Evolutionary conservation across 257 asterid species (phyloP), one percentile per base, ranked within the genome.

Genomic region (Mitragyna speciosa): DNA sequence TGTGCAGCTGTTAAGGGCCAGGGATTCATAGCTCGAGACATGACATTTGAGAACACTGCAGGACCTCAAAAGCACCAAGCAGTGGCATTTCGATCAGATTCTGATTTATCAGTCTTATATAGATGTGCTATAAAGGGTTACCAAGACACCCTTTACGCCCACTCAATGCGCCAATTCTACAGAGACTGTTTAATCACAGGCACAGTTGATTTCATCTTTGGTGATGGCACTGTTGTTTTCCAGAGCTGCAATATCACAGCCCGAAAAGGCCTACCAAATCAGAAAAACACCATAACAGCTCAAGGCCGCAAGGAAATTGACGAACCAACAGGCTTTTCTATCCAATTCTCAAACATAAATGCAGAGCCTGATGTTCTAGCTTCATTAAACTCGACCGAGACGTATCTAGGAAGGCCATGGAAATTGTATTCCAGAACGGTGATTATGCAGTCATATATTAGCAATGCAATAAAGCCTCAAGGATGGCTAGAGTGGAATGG

Each of bases 401-500:
- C 91, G 20, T 91, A 84, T 75, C 81, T 91, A 0, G 95, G 95
- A 19, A 73, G 95, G 48, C 95, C 95, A 0, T 88, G 92, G 92
- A 88, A 81, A 77, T 14, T 76, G 4, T 88, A 84, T 72, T 91
- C 95, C 0, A 84, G 92, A 0, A 88, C 93, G 0, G 89, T 91
- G 3, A 77, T 91, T 22, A 85, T 91, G 93, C 86, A 88, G 51
- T 91, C 93, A 1, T 85, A 76, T 68, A 83, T 91, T 16, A 87
- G 92, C 51, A 47, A 67, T 2, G 93, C 86, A 16, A 82, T 89
- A 24, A 78, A 83, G 31, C 88, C 92, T 0, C 83, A 82, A 54
- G 95, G 95, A 1, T 91, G 95, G 95, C 86, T 91, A 1, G 92
- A 88, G 41, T 91, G 93, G 93, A 83, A 87, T 6, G 87, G 86